These are phyloP conservation scores for Beauveria caledonica DNA, from an alignment of 2,329 filamentous ascomycete species.

Conservation along the genomic window DNA sequence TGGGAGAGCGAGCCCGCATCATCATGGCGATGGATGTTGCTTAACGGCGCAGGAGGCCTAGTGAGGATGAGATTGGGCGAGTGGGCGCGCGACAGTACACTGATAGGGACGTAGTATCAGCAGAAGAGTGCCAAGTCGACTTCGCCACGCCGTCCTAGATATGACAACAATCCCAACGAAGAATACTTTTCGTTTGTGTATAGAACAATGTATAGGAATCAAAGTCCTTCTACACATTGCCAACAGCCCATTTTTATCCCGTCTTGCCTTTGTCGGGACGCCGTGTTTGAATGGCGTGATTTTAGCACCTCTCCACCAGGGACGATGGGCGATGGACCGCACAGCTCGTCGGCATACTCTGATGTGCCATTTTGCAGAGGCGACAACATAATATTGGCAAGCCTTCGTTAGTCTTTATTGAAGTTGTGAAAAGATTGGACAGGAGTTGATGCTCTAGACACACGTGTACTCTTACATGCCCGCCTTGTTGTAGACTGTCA, in stretches of 20 bases:
- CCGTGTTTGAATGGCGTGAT: constrained; percentile 5
- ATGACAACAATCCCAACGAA: neutral
- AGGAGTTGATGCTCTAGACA: too few relatives aligned
- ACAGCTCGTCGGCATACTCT: neutral
- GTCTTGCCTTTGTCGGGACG: neutral
- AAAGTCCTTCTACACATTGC: neutral
- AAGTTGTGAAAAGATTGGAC: too few relatives aligned
- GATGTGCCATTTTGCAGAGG: too few relatives aligned
- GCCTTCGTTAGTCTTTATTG: too few relatives aligned
- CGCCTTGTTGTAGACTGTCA: too few relatives aligned
- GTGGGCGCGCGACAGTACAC: neutral
- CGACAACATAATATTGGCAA: too few relatives aligned
- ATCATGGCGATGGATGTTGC: neutral
- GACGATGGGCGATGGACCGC: constrained; percentile 1
- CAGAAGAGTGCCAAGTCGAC: too few relatives aligned
- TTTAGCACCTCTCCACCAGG: constrained; percentile 5
- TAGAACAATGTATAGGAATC: too few relatives aligned
- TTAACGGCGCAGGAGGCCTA: neutral
- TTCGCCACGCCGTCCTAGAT: neutral
- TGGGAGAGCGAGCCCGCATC: neutral
- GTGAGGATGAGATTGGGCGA: neutral
- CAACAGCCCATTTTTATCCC: constrained; percentile 2
- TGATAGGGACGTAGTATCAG: neutral
- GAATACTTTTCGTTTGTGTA: too few relatives aligned
- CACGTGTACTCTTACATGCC: too few relatives aligned